Conservation (phyloP, 768 basidiomycete genomes). For the Trametes coccinea region DNA sequence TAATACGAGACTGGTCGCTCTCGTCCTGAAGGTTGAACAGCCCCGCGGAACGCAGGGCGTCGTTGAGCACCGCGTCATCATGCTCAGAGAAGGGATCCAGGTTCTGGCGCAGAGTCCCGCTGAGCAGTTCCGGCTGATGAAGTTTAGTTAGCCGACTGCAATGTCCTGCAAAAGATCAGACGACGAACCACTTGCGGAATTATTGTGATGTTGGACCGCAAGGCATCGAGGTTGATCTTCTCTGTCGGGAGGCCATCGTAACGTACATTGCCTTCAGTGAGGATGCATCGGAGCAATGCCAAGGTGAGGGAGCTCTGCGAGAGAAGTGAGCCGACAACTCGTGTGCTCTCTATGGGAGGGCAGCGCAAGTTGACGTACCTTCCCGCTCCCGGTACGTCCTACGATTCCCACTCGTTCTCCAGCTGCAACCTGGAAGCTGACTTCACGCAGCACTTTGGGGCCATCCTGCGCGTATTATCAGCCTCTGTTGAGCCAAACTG, state of each 20-base stretch:
- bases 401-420: constrained; percentile 57
- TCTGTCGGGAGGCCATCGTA: constrained; percentile 46
- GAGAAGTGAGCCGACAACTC: constrained; percentile 1
- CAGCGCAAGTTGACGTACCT: background rate
- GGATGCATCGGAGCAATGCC: constrained; percentile 50
- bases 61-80: constrained; percentile 44
- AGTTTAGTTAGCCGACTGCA: background rate
- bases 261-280: constrained; percentile 47
- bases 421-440: constrained; percentile 52
- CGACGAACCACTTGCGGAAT: constrained; percentile 40
- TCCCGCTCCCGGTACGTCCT: constrained; percentile 15
- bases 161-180: constrained; percentile 13
- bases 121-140: constrained; percentile 40
- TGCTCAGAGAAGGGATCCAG: constrained; percentile 52
- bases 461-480: constrained; percentile 32
- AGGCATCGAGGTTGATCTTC: constrained; percentile 46
- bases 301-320: constrained; percentile 54
- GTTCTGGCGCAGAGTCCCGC: constrained; percentile 47
- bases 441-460: constrained; percentile 56
- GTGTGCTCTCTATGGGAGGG: background rate
- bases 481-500: background rate
- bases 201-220: constrained; percentile 49
- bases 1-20: constrained; percentile 31
- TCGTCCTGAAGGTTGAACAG: constrained; percentile 32
- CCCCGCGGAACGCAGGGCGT: constrained; percentile 43